Evolutionary conservation across 208 protist species (phyloP), one percentile per base, ranked within the genome.

Genomic region (Leishmania arabica): DNA sequence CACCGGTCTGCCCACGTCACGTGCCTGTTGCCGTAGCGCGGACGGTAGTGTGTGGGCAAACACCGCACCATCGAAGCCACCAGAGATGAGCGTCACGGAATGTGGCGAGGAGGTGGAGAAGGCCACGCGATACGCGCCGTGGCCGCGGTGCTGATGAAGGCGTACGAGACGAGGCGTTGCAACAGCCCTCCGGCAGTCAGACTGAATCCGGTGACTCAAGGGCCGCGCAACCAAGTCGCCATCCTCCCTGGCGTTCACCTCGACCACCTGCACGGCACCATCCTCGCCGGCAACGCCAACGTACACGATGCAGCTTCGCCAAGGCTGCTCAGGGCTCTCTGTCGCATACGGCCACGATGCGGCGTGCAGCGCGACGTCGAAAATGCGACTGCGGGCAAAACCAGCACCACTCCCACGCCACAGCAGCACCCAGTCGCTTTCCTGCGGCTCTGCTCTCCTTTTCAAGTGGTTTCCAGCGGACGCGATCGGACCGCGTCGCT

Each of bases 301-400:
- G 21, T 37, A 69, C 24, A 51, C 65, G 27, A 37, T 21, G 45
- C 56, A 72, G 56, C 37, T 7, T 7, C 21, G 75, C 19, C 27
- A 49, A 64, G 54, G 7, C 17, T 60, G 24, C 9, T 27, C 31
- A 51, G 42, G 24, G 27, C 11, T 19, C 17, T 40, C 37, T n/a
- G 19, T 19, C 54, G 9, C 53, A 17, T 9, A 4, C 49, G 64
- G 24, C 8, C 62, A 51, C 81, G 68, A 86, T 24, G 64, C 49
- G 17, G 73, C 37, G 49, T 75, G 49, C 31, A 96, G 77, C 1
- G 83, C 83, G 1, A 92, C 86, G 74, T 94, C 92, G 82, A 97
- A 96, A 27, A 97, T 76, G 75, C 94, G 94, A 58, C 86, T 80
- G 0, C 87, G 85, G 11, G 87, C 82, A 81, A 95, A 90, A 9